Percentiles rank a stretch among this genome's conserved stretches.
Conservation (phyloP, 768 basidiomycete genomes). For the Boletus reticulatus region DNA sequence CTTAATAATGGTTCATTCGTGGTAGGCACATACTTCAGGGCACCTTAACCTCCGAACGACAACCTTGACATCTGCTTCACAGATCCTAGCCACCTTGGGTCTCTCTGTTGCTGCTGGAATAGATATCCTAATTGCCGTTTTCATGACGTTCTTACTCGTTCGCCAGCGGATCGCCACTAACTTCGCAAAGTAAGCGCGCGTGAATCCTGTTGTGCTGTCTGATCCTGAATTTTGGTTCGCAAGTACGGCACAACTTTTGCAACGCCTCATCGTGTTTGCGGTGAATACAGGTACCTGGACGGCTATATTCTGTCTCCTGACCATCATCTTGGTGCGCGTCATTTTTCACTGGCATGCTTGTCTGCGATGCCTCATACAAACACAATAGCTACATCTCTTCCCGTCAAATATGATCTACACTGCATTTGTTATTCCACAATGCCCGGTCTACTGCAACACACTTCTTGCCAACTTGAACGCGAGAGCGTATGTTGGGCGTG, state of each 20-base stretch:
- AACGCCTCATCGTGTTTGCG: background rate
- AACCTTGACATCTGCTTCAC: background rate
- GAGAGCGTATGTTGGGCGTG: background rate
- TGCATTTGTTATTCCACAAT: background rate
- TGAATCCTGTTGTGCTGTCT: background rate
- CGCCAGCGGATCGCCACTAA: background rate
- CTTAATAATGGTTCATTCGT: background rate
- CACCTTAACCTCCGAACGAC: no score
- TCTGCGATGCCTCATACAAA: background rate
- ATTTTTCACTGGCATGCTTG: background rate
- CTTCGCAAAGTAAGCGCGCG: background rate
- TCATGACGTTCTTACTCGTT: background rate
- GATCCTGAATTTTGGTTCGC: background rate
- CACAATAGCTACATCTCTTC: background rate
- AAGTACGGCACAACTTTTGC: background rate
- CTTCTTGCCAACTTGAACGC: conserved; percentile 4
- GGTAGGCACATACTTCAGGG: background rate
- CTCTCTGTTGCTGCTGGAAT: background rate
- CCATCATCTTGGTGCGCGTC: background rate
- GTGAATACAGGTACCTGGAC: conserved; percentile 1
- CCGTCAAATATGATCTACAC: background rate
- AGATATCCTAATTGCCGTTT: conserved; percentile 6
- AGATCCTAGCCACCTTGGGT: background rate
- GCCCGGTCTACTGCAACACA: conserved; percentile 1
- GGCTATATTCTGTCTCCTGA: background rate